A percentile compares a stretch with the other conserved stretches of the same genome.
Conservation (phyloP, 352 stramenopile species). For the Phytopythium kandeliae region DNA sequence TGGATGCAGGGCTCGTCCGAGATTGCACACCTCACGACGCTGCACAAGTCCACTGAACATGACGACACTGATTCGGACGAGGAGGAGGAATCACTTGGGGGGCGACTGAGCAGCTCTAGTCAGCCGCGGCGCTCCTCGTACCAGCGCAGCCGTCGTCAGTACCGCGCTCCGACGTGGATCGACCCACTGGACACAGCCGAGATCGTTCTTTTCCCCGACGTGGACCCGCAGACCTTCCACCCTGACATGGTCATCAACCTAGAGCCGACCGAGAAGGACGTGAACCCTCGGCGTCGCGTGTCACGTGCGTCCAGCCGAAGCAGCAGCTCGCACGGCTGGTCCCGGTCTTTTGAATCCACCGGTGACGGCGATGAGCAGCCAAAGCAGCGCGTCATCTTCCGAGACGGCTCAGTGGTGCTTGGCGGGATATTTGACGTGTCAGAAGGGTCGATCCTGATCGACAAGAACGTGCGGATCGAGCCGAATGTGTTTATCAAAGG, state of each 20-base stretch:
- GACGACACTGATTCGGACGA: constrained; percentile 38
- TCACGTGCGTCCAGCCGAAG: constrained; percentile 5
- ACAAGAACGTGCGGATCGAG: constrained; percentile 56
- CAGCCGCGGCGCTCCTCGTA: constrained; percentile 17
- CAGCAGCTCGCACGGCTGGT: constrained; percentile 15
- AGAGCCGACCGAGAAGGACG: constrained; percentile 7
- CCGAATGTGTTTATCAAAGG: constrained; percentile 67
- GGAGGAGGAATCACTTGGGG: constrained; percentile 13
- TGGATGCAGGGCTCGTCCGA: constrained; percentile 26
- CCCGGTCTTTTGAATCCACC: constrained; percentile 23
- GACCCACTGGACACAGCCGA: constrained; percentile 39
- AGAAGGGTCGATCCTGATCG: constrained; percentile 61
- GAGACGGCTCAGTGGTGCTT: constrained; percentile 34
- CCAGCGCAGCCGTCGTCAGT: constrained; percentile 20
- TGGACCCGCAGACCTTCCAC: constrained; percentile 38
- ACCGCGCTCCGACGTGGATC: constrained; percentile 33
- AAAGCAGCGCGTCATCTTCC: constrained; percentile 49
- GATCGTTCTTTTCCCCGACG: constrained; percentile 47
- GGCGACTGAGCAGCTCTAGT: constrained; percentile 9
- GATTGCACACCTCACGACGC: constrained; percentile 31
- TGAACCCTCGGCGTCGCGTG: background rate
- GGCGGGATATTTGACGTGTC: constrained; percentile 68
- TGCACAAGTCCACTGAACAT: constrained; percentile 26
- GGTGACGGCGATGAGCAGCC: constrained; percentile 14
- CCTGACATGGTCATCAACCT: constrained; percentile 62